Percentiles rank a stretch among this genome's conserved stretches.
Evolutionary conservation across 2,329 filamentous ascomycete species (phyloP).

Genomic region (Fusarium foetens): DNA sequence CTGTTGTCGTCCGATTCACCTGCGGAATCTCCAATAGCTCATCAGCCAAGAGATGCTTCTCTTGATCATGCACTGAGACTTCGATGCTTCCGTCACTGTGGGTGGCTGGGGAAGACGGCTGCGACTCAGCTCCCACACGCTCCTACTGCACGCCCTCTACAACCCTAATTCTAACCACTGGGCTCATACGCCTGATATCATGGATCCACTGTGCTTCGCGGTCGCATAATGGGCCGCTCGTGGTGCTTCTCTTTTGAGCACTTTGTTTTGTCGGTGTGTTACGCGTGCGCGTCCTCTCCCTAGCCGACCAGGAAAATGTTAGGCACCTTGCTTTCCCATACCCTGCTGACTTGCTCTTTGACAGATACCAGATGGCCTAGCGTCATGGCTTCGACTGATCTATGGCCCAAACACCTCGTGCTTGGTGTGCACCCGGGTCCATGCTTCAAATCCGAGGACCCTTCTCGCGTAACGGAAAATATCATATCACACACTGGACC

Average conservation of each 20-base stretch:
- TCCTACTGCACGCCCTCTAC: slow-evolving; percentile 38
- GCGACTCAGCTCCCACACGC: slow-evolving; percentile 37
- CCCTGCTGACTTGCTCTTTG: slow-evolving; percentile 39
- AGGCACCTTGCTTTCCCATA: slow-evolving; percentile 27
- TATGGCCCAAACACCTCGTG: slow-evolving; percentile 36
- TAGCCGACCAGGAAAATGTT: slow-evolving; percentile 23
- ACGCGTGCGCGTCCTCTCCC: slow-evolving; percentile 46
- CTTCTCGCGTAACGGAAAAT: slow-evolving; percentile 22
- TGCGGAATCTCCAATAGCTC: slow-evolving; percentile 35
- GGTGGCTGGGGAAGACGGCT: slow-evolving; percentile 40
- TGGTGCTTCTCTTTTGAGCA: slow-evolving; percentile 42
- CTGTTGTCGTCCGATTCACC: slow-evolving; percentile 35
- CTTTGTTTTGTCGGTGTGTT: slow-evolving; percentile 52
- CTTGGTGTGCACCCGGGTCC: slow-evolving; percentile 40
- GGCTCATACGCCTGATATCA: slow-evolving; percentile 42
- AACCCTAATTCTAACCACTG: slow-evolving; percentile 38
- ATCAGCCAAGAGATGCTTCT: slow-evolving; percentile 30
- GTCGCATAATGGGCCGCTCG: slow-evolving; percentile 50
- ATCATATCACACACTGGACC: slow-evolving; percentile 20
- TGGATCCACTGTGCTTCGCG: slow-evolving; percentile 50
- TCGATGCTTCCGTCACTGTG: slow-evolving; percentile 28
- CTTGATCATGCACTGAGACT: slow-evolving; percentile 26
- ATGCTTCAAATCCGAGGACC: slow-evolving; percentile 35
- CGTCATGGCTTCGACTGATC: slow-evolving; percentile 34
- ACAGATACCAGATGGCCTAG: slow-evolving; percentile 36